phyloP scores from a whole-genome alignment of 2,329 filamentous ascomycete genomes.

The Fusarium sp. region DNA sequence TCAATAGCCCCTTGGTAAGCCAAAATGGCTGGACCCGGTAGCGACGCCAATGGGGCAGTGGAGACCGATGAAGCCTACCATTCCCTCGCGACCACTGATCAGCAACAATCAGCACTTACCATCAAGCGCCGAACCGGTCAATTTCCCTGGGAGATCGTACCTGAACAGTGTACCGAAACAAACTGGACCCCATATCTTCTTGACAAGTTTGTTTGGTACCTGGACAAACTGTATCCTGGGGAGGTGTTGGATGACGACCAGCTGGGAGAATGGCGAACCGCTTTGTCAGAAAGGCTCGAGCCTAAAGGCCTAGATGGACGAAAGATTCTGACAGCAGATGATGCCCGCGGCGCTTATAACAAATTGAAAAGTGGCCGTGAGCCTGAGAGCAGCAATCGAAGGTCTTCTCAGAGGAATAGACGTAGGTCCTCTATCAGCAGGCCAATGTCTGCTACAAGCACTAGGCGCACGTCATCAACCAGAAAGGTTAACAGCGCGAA shows the following conservation, averaged over 20 bases:
- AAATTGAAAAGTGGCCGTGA: neutral
- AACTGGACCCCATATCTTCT: constrained; percentile 3
- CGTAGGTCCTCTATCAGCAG: no score
- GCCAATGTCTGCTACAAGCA: neutral
- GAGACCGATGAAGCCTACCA: neutral
- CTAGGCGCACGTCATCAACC: neutral
- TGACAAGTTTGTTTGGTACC: neutral
- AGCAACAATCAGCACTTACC: neutral
- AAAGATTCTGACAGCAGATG: neutral
- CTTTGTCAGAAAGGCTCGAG: neutral
- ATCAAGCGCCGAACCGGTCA: neutral
- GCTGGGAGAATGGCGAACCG: neutral
- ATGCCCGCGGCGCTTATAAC: no score
- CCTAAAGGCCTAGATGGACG: neutral
- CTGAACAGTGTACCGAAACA: neutral
- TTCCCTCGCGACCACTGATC: neutral
- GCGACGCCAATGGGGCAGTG: no score
- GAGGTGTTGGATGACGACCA: neutral
- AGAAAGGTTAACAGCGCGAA: no score
- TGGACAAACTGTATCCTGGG: neutral
- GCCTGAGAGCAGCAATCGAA: neutral
- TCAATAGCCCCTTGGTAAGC: neutral
- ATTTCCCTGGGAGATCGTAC: constrained; percentile 1
- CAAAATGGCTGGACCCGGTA: neutral
- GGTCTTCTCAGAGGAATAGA: no score